Conservation (phyloP, 352 stramenopile genomes). For the Pythium aquatile region DNA sequence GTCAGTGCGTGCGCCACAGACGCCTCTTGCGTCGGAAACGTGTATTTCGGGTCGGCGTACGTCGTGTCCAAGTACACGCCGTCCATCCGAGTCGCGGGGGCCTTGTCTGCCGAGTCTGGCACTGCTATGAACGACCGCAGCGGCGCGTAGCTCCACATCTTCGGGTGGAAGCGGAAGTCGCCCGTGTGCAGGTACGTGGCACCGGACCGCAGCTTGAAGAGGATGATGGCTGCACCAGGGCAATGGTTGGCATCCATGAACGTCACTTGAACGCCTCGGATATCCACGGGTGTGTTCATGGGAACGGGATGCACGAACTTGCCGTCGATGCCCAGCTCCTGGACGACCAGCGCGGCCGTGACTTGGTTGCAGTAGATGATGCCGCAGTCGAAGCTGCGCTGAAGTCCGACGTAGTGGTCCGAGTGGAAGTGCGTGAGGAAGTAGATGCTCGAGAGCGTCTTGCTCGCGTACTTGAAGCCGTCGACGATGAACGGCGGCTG, state of each 20-base stretch:
- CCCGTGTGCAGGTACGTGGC: constrained; percentile 92
- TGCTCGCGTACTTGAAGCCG: constrained; percentile 81
- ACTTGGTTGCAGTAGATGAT: constrained; percentile 96
- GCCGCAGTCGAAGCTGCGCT: constrained; percentile 85
- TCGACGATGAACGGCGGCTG: constrained; percentile 85
- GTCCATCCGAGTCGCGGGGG: constrained; percentile 43
- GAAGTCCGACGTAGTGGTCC: constrained; percentile 95
- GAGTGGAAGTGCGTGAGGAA: constrained; percentile 98
- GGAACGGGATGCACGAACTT: constrained; percentile 91
- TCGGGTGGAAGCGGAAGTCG: constrained; percentile 78
- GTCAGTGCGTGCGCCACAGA: constrained; percentile 58
- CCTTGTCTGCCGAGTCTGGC: constrained; percentile 7
- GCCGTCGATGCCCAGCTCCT: constrained; percentile 90
- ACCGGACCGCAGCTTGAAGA: constrained; percentile 88
- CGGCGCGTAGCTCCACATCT: constrained; percentile 63
- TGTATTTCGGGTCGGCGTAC: constrained; percentile 95
- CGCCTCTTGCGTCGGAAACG: constrained; percentile 88
- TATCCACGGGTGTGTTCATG: constrained; percentile 86
- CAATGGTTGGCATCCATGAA: constrained; percentile 97
- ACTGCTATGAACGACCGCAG: constrained; percentile 41
- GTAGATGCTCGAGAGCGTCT: constrained; percentile 82
- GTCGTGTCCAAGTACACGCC: constrained; percentile 96
- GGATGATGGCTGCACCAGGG: constrained; percentile 93
- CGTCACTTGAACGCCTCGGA: constrained; percentile 91
- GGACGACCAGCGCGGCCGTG: constrained; percentile 90